Conservation (phyloP, 352 stramenopile species). For the Phytophthora pini region DNA sequence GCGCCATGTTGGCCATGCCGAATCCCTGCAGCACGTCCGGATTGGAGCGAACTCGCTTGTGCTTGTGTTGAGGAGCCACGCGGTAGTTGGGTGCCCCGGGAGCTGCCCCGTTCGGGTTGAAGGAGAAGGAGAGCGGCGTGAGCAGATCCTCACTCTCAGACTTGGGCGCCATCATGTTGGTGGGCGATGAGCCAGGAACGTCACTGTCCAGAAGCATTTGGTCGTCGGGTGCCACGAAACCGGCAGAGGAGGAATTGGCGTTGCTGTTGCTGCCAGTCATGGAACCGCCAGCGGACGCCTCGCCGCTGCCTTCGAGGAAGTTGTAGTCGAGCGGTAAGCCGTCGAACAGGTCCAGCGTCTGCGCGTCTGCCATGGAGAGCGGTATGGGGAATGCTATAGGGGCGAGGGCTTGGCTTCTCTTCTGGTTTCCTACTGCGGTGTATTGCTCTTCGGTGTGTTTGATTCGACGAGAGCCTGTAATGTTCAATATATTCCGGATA, state of each 20-base stretch:
- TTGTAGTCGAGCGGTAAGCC: slow-evolving; percentile 59
- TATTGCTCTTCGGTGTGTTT: slow-evolving; percentile 15
- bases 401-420: slow-evolving; percentile 18
- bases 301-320: slow-evolving; percentile 38
- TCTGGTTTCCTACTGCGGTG: slow-evolving; percentile 2
- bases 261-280: slow-evolving; percentile 8
- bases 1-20: slow-evolving; percentile 40
- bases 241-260: not conserved
- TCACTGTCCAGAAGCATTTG: slow-evolving; percentile 65
- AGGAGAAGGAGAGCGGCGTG: slow-evolving; percentile 48
- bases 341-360: slow-evolving; percentile 56
- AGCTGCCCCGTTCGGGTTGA: slow-evolving; percentile 27
- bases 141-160: slow-evolving; percentile 52
- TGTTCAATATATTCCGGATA: slow-evolving; percentile 7
- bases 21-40: slow-evolving; percentile 60
- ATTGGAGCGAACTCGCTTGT: slow-evolving; percentile 71
- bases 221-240: slow-evolving; percentile 36
- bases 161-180: slow-evolving; percentile 39
- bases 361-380: slow-evolving; percentile 46
- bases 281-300: slow-evolving; percentile 1
- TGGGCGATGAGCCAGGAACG: slow-evolving; percentile 39
- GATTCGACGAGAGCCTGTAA: slow-evolving; percentile 5
- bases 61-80: slow-evolving; percentile 56
- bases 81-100: slow-evolving; percentile 35
- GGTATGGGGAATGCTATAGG: slow-evolving; percentile 22